Evolutionary conservation across 1,284 basidiomycete species (phyloP), one percentile per base, ranked within the genome.

Genomic region (Apiotrichum laibachii): DNA sequence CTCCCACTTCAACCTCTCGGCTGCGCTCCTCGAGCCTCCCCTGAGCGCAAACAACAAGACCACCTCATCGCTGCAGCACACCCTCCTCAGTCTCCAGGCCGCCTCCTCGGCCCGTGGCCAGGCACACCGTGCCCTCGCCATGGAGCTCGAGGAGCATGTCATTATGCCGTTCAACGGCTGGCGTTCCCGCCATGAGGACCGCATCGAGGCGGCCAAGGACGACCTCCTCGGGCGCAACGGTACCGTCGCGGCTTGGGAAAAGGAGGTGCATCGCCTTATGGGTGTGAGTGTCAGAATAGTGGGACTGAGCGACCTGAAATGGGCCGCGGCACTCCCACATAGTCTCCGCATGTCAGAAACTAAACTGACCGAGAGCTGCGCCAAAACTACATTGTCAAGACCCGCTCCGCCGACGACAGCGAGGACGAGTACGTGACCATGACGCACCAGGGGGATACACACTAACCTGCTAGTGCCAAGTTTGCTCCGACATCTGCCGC

Each of bases 381-480:
- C 76, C 83, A 86, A 57, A 81, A 84, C 49, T 93, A 93, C 69
- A 73, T 89, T n/a, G 77, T 81, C 35, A 93, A 92, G 77, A 86
- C 84, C 0, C 84, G 89, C 53, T 82, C 84, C 40, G 90, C 90
- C 5, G 91, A 94, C 66, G 91, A 94, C 72, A 86, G 88, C 33
- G 90, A 92, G 71, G 91, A 94, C 73, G 90, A 93, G 90, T 93
- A 77, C 71, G 88, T 80, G 19, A 5, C 2, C 31, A 26, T 11
- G n/a, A 18, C 21, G 12, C 4, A 18, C 13, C 35, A 42, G 57
- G 46, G 55, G 22, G 19, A 48, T 45, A 44, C 57, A 18, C 31
- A 19, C 55, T 31, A 31, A 31, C 7, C 26, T 3, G 21, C 12
- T 59, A 89, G 90, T 73, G 88, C 85, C 50, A 90, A 89, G 71